phyloP scores from a whole-genome alignment of 2,329 filamentous ascomycete genomes.

The Fusarium liriodendri region DNA sequence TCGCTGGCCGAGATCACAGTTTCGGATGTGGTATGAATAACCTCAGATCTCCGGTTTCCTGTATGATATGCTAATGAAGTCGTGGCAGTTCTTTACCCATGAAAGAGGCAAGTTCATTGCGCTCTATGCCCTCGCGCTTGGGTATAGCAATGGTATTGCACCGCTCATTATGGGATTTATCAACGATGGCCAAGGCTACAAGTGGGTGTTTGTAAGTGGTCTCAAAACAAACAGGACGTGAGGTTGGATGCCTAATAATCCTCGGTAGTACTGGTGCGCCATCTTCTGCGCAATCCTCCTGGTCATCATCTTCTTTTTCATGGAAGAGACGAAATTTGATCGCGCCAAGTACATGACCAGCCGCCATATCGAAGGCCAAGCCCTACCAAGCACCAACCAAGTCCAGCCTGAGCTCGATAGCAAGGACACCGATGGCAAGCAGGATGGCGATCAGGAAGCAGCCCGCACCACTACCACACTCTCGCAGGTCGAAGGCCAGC shows the following conservation, averaged over 20 bases:
- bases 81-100: not conserved
- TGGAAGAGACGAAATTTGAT: not conserved
- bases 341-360: not conserved
- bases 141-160: not conserved
- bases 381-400: not conserved
- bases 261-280: not conserved
- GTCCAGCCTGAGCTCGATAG: not conserved
- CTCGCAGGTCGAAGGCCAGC: not conserved
- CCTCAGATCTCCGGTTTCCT: not conserved
- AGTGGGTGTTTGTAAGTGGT: not conserved
- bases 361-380: not conserved
- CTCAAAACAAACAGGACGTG: not conserved
- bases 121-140: not conserved
- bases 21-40: not conserved
- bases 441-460: not conserved
- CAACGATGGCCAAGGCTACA: not conserved
- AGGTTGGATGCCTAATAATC: not conserved
- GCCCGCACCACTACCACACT: not conserved
- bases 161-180: not conserved
- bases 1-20: constrained; percentile 2
- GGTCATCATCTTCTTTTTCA: not conserved
- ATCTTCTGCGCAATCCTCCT: not conserved
- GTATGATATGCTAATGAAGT: not conserved
- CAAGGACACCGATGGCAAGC: not conserved
- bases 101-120: not conserved